Evolutionary conservation across 352 stramenopile species (phyloP).

Genomic region (Plasmopara muralis): DNA sequence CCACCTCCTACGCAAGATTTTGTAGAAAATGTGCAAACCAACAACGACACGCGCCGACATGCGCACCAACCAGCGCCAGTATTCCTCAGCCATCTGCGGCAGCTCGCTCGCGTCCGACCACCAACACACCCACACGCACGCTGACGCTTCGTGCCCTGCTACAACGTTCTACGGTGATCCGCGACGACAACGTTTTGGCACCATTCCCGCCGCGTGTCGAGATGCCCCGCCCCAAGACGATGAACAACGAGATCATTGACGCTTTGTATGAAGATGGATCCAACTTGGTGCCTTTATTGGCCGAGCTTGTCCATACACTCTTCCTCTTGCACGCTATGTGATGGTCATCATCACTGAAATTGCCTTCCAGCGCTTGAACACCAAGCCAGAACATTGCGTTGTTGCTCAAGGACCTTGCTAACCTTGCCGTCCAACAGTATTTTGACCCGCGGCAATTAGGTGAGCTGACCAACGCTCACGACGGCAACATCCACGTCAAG

Average conservation of each 20-base stretch:
- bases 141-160: background rate
- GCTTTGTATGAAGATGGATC: background rate
- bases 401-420: background rate
- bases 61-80: background rate
- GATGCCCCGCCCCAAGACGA: background rate
- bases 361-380: background rate
- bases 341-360: background rate
- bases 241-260: background rate
- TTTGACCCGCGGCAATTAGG: background rate
- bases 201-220: background rate
- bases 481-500: background rate
- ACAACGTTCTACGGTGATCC: background rate
- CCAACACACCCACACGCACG: background rate
- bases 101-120: background rate
- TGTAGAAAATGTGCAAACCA: background rate
- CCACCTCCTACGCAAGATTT: background rate
- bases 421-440: background rate
- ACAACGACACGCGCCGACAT: background rate
- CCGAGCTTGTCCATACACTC: background rate
- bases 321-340: background rate
- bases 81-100: background rate
- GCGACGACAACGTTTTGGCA: background rate
- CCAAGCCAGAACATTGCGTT: background rate
- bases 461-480: background rate
- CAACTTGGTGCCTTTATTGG: background rate